Conservation (phyloP, 306 rosid species). For the Gastrolobium bilobum region DNA sequence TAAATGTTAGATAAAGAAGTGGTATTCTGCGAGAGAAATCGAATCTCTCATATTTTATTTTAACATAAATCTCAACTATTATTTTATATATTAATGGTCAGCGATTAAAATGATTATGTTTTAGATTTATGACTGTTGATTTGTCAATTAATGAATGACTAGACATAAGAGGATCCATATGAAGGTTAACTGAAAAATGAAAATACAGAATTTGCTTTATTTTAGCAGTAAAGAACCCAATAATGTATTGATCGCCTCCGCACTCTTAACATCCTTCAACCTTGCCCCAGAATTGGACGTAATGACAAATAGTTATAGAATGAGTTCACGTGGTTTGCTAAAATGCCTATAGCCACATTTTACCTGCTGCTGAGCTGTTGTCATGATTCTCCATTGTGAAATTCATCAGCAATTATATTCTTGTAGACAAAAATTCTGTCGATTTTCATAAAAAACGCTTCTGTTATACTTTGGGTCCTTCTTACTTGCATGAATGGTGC, state of each 20-base stretch:
- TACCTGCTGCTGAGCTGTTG: conserved; percentile 51
- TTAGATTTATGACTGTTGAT: too few species aligned
- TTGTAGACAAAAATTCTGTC: conserved; percentile 24
- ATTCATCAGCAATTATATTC: conserved; percentile 38
- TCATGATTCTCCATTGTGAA: conserved; percentile 42
- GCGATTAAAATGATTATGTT: too few species aligned
- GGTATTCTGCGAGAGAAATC: too few species aligned
- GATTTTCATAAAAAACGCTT: conserved; percentile 41
- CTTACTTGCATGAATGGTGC: conserved; percentile 56
- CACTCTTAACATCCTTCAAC: conserved; percentile 37
- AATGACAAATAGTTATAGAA: conserved; percentile 36
- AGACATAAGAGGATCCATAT: too few species aligned
- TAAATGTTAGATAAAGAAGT: neutral
- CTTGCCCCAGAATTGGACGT: conserved; percentile 43
- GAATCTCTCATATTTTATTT: too few species aligned
- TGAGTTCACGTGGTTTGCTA: conserved; percentile 52
- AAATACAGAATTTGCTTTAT: conserved; percentile 31
- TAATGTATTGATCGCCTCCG: conserved; percentile 31
- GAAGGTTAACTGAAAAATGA: conserved; percentile 28
- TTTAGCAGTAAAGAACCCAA: conserved; percentile 30
- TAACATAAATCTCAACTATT: too few species aligned
- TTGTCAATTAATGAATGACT: too few species aligned
- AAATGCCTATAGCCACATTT: conserved; percentile 41
- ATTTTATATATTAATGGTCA: too few species aligned
- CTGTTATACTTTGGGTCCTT: conserved; percentile 45